These are phyloP conservation scores for Eutrema japonicum DNA, from an alignment of 345 rosid species.

Conservation along the genomic window DNA sequence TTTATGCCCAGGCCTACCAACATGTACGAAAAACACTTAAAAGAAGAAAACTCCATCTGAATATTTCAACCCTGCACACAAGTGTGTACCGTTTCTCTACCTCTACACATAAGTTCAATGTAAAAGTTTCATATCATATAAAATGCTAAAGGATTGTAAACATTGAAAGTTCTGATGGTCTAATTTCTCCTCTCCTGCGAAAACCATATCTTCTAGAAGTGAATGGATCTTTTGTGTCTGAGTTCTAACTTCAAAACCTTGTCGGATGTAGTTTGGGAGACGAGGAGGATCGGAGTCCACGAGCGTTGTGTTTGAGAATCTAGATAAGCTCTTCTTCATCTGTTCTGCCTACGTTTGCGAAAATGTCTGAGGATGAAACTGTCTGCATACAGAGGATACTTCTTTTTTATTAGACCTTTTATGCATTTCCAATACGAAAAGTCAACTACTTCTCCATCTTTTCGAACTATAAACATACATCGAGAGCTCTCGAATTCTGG, in stretches of 20 bases:
- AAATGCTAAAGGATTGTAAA: slow-evolving; percentile 22
- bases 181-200: slow-evolving; percentile 25
- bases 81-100: slow-evolving; percentile 7
- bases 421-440: slow-evolving; percentile 99
- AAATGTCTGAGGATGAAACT: slow-evolving; percentile 92
- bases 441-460: slow-evolving; percentile 74
- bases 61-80: slow-evolving; percentile 2
- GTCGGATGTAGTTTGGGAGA: slow-evolving; percentile 14
- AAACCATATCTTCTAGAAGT: slow-evolving; percentile 26
- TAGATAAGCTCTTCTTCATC: slow-evolving; percentile 48
- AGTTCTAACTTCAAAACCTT: slow-evolving; percentile 38
- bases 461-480: slow-evolving; percentile 85
- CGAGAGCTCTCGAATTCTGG: slow-evolving; percentile 79
- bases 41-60: not conserved
- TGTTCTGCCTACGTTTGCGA: slow-evolving; percentile 55
- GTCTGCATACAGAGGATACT: slow-evolving; percentile 88
- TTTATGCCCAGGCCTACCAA: too few relatives aligned
- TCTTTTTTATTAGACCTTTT: slow-evolving; percentile 86
- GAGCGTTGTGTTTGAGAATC: slow-evolving; percentile 32
- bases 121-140: slow-evolving; percentile 14
- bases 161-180: slow-evolving; percentile 28
- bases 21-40: too few relatives aligned
- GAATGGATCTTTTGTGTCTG: slow-evolving; percentile 28
- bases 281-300: slow-evolving; percentile 14
- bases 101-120: slow-evolving; percentile 24